phyloP scores from a whole-genome alignment of 2,329 filamentous ascomycete genomes.

The Stromatinia cepivora region DNA sequence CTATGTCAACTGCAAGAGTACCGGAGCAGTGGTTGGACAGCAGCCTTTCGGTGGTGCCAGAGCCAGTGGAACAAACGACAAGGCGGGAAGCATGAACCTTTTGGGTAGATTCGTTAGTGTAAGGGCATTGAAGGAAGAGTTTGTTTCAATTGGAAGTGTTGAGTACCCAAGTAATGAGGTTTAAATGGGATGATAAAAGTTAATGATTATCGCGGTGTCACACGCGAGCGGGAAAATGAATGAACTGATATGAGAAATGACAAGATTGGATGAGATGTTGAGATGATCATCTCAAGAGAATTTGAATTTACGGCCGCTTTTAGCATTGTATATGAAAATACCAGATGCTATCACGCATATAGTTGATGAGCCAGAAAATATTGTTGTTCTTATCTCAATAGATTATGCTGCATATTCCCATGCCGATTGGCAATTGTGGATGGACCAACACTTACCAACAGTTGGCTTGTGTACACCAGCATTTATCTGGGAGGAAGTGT shows the following conservation, averaged over 20 bases:
- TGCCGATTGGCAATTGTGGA: not conserved
- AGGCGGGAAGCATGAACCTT: conserved; percentile 65
- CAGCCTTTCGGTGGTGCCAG: conserved; percentile 70
- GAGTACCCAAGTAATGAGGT: conserved; percentile 70
- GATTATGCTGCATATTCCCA: not conserved
- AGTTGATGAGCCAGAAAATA: not conserved
- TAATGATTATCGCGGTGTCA: not conserved
- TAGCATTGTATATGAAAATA: conserved; percentile 4
- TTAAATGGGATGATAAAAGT: conserved; percentile 15
- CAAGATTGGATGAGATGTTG: not conserved
- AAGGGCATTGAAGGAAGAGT: conserved; percentile 74
- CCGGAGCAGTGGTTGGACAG: conserved; percentile 70
- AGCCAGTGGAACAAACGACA: conserved; percentile 71
- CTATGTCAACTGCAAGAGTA: conserved; percentile 83
- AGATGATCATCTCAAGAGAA: not conserved
- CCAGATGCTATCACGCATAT: not conserved
- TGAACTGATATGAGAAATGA: not conserved
- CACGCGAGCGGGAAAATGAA: not conserved
- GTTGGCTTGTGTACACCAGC: not conserved
- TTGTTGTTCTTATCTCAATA: not conserved
- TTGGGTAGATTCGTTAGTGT: conserved; percentile 66
- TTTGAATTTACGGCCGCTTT: not conserved
- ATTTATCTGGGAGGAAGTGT: not conserved
- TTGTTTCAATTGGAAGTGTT: conserved; percentile 61
- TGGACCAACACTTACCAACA: not conserved